Conservation (phyloP, 768 basidiomycete species). For the Lentinula sp. region DNA sequence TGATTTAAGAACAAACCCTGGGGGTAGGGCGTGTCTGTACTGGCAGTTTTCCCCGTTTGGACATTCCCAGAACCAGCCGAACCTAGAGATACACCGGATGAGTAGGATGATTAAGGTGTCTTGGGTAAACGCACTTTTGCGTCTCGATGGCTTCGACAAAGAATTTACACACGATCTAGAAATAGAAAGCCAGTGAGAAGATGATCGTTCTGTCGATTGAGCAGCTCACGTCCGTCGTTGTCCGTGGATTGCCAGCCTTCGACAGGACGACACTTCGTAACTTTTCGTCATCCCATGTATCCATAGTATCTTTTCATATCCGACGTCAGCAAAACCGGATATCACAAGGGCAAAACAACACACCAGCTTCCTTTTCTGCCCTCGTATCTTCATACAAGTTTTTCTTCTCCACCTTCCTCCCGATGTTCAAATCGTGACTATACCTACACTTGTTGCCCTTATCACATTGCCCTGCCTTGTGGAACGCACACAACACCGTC, state of each 20-base stretch:
- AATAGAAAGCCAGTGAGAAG: neutral
- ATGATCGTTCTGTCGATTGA: slow-evolving; percentile 9
- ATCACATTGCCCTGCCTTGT: slow-evolving; percentile 88
- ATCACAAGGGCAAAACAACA: slow-evolving; percentile 15
- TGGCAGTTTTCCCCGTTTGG: slow-evolving; percentile 86
- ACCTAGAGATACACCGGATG: slow-evolving; percentile 29
- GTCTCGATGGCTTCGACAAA: slow-evolving; percentile 96
- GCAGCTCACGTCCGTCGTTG: slow-evolving; percentile 76
- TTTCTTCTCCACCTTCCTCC: slow-evolving; percentile 90
- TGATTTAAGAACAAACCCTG: slow-evolving; percentile 92
- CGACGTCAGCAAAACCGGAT: neutral
- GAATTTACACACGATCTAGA: slow-evolving; percentile 93
- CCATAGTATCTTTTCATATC: slow-evolving; percentile 79
- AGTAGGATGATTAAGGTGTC: neutral
- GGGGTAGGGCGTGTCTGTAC: slow-evolving; percentile 92
- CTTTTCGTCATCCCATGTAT: slow-evolving; percentile 95
- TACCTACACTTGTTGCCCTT: slow-evolving; percentile 97
- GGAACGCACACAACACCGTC: slow-evolving; percentile 87
- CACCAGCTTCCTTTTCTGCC: slow-evolving; percentile 74
- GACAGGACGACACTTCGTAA: slow-evolving; percentile 80
- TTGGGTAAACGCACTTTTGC: slow-evolving; percentile 47
- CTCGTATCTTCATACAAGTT: slow-evolving; percentile 87
- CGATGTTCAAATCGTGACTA: slow-evolving; percentile 88
- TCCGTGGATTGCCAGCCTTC: slow-evolving; percentile 86
- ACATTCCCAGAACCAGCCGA: slow-evolving; percentile 97